Evolutionary conservation across 148 eudicot genomes (phyloP), one percentile per base, ranked within the genome.

Genomic region (Suaeda aralocaspica): DNA sequence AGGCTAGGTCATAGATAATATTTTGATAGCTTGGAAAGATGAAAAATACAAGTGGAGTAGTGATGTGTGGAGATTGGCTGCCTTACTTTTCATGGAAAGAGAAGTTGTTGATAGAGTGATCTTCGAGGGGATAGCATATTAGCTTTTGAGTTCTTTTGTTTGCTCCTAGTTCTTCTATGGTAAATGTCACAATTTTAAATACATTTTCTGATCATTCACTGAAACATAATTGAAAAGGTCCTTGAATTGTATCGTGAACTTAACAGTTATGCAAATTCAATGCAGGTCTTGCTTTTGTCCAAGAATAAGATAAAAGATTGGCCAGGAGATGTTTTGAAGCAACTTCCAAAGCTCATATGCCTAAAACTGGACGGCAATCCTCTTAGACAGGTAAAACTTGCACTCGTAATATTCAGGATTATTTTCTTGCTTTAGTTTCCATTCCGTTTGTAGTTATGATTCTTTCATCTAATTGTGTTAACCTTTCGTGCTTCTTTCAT

Each of bases 291-390:
- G 78, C 86, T 89, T 68, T 82, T 94, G 76, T 91, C 99, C 50
- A 88, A 78, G 83, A 94, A 94, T 88, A 91, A 89, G 84, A 85
- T 94, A n/a, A 91, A 81, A 78, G 89, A 76, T 68, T 94, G 99
- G 99, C 99, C 99, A 29, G 69, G 81, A 60, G 82, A 82, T 70
- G 78, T 89, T 63, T 82, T 94, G 70, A 80, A 78, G 79, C 81
- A 86, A 62, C 90, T 94, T 81, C 79, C 87, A 58, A 84, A 84
- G 31, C 96, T 94, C 60, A 71, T 82, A 66, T 91, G 99, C 83
- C 80, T 94, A 79, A 89, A 83, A 78, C 83, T 94, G 72, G 97
- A 94, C 76, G 78, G 82, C 68, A 94, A 94, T 84, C 91, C 84
- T 63, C 89, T 94, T 44, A 80, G 64, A 71, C 81, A 91, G 97